Percentiles rank a stretch among this genome's conserved stretches.
phyloP scores from a whole-genome alignment of 805 yeast genomes.

The Limtongozyma cylindracea region DNA sequence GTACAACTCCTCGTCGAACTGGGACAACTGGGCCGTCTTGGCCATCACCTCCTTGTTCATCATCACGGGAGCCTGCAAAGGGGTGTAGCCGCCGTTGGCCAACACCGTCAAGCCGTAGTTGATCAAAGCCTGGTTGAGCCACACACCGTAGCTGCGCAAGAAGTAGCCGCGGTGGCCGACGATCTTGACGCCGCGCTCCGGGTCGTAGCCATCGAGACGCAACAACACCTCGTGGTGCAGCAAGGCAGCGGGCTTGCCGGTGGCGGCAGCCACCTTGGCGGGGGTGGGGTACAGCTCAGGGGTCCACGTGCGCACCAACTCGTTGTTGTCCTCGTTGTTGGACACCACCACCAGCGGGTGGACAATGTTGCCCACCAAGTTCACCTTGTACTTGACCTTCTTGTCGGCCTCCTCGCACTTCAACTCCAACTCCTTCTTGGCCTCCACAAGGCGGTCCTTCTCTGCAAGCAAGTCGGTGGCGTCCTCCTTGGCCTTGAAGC shows the following conservation, averaged over 20 bases:
- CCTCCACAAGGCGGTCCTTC: constrained; percentile 49
- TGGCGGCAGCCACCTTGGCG: constrained; percentile 39
- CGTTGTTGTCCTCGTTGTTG: constrained; percentile 76
- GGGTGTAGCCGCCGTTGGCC: constrained; percentile 53
- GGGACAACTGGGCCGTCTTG: constrained; percentile 93
- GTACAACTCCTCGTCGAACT: constrained; percentile 94
- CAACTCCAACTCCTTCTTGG: constrained; percentile 40
- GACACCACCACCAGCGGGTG: constrained; percentile 81
- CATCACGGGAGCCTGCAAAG: constrained; percentile 98
- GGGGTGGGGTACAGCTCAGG: constrained; percentile 46
- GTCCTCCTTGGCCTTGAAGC: constrained; percentile 88
- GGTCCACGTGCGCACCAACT: constrained; percentile 65
- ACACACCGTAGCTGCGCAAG: constrained; percentile 85
- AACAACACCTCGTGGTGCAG: constrained; percentile 91
- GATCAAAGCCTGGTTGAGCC: constrained; percentile 91
- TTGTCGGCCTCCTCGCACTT: constrained; percentile 64
- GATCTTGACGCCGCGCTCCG: constrained; percentile 93
- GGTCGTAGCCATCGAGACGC: constrained; percentile 93
- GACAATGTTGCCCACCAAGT: constrained; percentile 80
- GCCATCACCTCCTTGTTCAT: constrained; percentile 99
- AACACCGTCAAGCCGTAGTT: constrained; percentile 84
- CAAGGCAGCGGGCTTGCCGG: constrained; percentile 49
- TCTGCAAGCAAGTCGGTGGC: constrained; percentile 61
- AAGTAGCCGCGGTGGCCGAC: constrained; percentile 98
- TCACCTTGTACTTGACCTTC: constrained; percentile 54